Conservation (phyloP, 1,139 yeast genomes). For the Scheffersomyces insectosa region DNA sequence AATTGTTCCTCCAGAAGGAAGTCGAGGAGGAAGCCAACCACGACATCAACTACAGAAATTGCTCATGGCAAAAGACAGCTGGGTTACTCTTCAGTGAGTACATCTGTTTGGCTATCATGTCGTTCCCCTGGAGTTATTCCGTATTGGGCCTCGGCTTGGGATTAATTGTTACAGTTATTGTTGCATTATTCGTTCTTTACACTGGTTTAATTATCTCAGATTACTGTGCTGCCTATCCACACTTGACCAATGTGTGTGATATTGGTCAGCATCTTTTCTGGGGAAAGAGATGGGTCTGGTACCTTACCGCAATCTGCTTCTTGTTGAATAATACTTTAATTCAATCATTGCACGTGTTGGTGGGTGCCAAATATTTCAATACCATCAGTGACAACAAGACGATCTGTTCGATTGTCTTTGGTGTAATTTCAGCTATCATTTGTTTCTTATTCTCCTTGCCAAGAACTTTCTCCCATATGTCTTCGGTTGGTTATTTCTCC, state of each 20-base stretch:
- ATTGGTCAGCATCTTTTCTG: slow-evolving; percentile 60
- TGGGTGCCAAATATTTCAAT: slow-evolving; percentile 60
- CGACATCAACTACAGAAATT: slow-evolving; percentile 49
- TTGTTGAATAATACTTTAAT: slow-evolving; percentile 56
- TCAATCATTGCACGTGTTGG: slow-evolving; percentile 59
- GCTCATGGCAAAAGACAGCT: slow-evolving; percentile 61
- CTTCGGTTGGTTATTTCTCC: slow-evolving; percentile 50
- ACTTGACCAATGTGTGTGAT: slow-evolving; percentile 54
- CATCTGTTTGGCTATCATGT: slow-evolving; percentile 62
- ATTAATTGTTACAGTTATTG: slow-evolving; percentile 51
- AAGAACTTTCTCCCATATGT: slow-evolving; percentile 54
- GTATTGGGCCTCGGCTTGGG: slow-evolving; percentile 62
- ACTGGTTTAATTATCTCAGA: slow-evolving; percentile 57
- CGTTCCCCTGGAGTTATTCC: slow-evolving; percentile 66
- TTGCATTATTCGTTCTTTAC: slow-evolving; percentile 52
- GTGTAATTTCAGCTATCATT: slow-evolving; percentile 46
- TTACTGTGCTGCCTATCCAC: slow-evolving; percentile 56
- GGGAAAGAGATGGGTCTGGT: slow-evolving; percentile 55
- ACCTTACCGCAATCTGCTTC: slow-evolving; percentile 56
- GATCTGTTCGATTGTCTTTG: slow-evolving; percentile 53
- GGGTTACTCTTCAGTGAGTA: slow-evolving; percentile 61
- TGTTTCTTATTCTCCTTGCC: slow-evolving; percentile 56
- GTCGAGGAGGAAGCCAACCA: slow-evolving; percentile 23
- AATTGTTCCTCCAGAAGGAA: slow-evolving; percentile 7
- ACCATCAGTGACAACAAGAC: slow-evolving; percentile 51